Evolutionary conservation across 192 early-diverging fungal genomes (phyloP).

Genomic region (Geranomyces michiganensis): DNA sequence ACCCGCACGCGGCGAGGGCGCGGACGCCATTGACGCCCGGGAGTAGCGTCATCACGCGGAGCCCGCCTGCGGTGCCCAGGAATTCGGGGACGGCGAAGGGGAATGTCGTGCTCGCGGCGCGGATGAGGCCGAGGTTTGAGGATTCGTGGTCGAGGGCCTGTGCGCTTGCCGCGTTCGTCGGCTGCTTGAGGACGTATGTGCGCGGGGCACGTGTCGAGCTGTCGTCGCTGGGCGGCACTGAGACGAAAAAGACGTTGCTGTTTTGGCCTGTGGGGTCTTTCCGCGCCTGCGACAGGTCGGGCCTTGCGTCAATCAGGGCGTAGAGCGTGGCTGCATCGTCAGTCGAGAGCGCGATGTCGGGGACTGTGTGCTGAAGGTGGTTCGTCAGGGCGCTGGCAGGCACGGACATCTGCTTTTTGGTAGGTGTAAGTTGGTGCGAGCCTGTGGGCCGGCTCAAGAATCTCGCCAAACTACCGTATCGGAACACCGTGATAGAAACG

Average conservation of each 20-base stretch:
- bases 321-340: conserved; percentile 5
- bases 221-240: no score
- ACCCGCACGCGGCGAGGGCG: no score
- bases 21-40: no score
- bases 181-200: no score
- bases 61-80: no score
- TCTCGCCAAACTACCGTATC: conserved; percentile 2
- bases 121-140: no score
- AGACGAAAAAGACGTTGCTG: conserved; percentile 5
- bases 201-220: no score
- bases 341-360: conserved; percentile 5
- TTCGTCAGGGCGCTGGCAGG: conserved; percentile 2
- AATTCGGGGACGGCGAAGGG: no score
- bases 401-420: conserved; percentile 5
- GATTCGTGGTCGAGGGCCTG: no score
- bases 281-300: conserved; percentile 4
- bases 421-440: conserved; percentile 3
- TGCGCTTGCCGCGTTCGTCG: no score
- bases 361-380: conserved; percentile 2
- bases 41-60: no score
- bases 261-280: conserved; percentile 5
- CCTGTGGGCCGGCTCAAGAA: conserved; percentile 5
- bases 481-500: conserved; percentile 3
- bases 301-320: conserved; percentile 5
- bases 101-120: no score